phyloP scores from a whole-genome alignment of 257 asterid species.

The Nicotiana sylvestris region DNA sequence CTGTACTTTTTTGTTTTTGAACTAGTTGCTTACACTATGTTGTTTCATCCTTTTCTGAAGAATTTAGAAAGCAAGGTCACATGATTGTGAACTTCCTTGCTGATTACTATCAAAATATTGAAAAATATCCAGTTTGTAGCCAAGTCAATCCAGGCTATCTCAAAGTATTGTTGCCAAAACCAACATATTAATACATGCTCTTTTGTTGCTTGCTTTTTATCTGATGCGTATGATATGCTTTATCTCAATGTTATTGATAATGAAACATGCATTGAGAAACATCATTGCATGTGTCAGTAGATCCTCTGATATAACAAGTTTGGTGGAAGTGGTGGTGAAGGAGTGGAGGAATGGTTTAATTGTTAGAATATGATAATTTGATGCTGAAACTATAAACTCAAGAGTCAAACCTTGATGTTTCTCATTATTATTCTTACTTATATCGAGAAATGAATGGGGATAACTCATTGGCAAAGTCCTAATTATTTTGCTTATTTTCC shows the following conservation, averaged over 20 bases:
- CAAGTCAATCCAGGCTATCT: slow-evolving; percentile 77
- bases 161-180: slow-evolving; percentile 44
- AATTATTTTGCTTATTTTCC: slow-evolving; percentile 71
- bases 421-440: too few species aligned
- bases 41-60: slow-evolving; percentile 27
- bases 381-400: background rate
- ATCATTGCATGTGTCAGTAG: too few species aligned
- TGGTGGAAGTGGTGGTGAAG: too few species aligned
- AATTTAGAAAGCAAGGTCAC: slow-evolving; percentile 63
- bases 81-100: slow-evolving; percentile 59
- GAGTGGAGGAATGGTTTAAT: too few species aligned
- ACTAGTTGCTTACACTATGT: too few species aligned
- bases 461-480: slow-evolving; percentile 82
- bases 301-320: too few species aligned
- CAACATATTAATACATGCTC: too few species aligned
- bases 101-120: slow-evolving; percentile 66
- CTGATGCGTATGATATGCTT: background rate
- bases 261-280: too few species aligned
- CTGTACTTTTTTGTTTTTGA: background rate
- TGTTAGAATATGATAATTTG: too few species aligned
- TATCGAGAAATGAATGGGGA: slow-evolving; percentile 18
- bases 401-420: too few species aligned
- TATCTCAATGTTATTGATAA: too few species aligned
- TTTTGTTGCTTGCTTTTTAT: background rate
- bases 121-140: slow-evolving; percentile 63